These are phyloP conservation scores for Aurifilum marmelostoma DNA, from an alignment of 2,329 filamentous ascomycete species.

Conservation along the genomic window DNA sequence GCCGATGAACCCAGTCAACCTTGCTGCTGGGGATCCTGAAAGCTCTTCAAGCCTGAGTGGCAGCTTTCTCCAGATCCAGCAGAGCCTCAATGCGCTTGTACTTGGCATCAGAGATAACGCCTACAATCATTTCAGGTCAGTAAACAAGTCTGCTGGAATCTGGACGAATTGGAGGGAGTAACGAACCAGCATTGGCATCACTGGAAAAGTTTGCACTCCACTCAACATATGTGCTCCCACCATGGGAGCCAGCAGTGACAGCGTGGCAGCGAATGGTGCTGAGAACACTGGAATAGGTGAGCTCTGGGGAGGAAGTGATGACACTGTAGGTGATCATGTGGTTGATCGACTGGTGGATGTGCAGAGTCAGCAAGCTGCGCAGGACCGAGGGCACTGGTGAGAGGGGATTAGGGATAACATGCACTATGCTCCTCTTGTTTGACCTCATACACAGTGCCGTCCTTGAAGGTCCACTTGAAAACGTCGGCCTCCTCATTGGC, in stretches of 20 bases:
- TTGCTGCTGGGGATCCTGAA: not conserved
- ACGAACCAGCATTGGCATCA: constrained; percentile 69
- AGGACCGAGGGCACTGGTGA: too few relatives aligned
- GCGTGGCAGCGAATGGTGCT: constrained; percentile 68
- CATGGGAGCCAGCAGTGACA: constrained; percentile 67
- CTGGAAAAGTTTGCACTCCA: constrained; percentile 73
- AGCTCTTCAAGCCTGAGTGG: constrained; percentile 38
- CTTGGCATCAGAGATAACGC: constrained; percentile 74
- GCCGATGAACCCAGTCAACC: not conserved
- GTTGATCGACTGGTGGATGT: constrained; percentile 59
- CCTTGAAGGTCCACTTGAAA: constrained; percentile 72
- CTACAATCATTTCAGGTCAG: constrained; percentile 43
- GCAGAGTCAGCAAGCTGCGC: not conserved
- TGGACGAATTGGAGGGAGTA: rapidly evolving
- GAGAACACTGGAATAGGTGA: constrained; percentile 68
- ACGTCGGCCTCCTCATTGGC: constrained; percentile 66
- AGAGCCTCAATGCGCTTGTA: constrained; percentile 76
- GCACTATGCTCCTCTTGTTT: constrained; percentile 79
- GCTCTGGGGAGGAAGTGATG: constrained; percentile 67
- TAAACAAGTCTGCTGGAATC: constrained; percentile 1
- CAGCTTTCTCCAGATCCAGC: constrained; percentile 63
- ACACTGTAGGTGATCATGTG: constrained; percentile 77
- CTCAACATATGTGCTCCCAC: constrained; percentile 68
- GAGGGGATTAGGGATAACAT: constrained; percentile 36
- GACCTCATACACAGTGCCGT: constrained; percentile 69